Percentiles rank a stretch among this genome's conserved stretches.
Evolutionary conservation across 495 filamentous ascomycete genomes (phyloP).

Genomic region (Letharia lupina): DNA sequence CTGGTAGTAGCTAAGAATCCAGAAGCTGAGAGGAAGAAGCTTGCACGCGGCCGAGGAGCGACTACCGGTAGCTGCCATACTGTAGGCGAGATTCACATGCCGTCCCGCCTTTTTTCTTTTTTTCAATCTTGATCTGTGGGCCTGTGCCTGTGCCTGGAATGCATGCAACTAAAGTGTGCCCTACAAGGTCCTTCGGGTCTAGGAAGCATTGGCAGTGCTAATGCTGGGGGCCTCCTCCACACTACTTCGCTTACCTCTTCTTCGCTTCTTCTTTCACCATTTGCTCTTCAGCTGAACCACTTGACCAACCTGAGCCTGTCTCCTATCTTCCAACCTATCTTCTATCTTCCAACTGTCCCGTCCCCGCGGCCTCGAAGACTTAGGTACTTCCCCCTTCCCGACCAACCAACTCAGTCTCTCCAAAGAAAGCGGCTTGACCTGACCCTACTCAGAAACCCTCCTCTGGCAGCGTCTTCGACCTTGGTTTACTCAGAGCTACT

Average conservation of each 20-base stretch:
- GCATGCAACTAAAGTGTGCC: slow-evolving; percentile 2
- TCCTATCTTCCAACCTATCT: not conserved
- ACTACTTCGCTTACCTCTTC: slow-evolving; percentile 10
- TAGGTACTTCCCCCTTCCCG: too few relatives aligned
- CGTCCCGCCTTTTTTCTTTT: slow-evolving; percentile 12
- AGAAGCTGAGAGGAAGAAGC: not conserved
- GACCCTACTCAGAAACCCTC: not conserved
- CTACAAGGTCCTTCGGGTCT: not conserved
- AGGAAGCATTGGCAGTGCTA: not conserved
- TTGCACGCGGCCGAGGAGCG: not conserved
- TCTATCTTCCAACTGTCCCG: not conserved
- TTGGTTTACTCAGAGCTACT: not conserved
- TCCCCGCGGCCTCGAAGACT: not conserved
- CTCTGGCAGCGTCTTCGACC: too few relatives aligned
- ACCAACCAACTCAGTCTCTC: not conserved
- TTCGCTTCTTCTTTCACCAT: slow-evolving; percentile 2
- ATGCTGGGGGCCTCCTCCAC: slow-evolving; percentile 16
- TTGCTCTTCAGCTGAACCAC: slow-evolving; percentile 4
- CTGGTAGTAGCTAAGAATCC: too few relatives aligned
- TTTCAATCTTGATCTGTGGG: slow-evolving; percentile 15
- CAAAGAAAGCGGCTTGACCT: not conserved
- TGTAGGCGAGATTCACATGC: not conserved
- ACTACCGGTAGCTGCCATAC: not conserved
- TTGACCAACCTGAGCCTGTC: not conserved
- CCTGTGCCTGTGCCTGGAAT: not conserved